phyloP scores from a whole-genome alignment of 768 basidiomycete genomes.

The Mycena rebaudengoi region DNA sequence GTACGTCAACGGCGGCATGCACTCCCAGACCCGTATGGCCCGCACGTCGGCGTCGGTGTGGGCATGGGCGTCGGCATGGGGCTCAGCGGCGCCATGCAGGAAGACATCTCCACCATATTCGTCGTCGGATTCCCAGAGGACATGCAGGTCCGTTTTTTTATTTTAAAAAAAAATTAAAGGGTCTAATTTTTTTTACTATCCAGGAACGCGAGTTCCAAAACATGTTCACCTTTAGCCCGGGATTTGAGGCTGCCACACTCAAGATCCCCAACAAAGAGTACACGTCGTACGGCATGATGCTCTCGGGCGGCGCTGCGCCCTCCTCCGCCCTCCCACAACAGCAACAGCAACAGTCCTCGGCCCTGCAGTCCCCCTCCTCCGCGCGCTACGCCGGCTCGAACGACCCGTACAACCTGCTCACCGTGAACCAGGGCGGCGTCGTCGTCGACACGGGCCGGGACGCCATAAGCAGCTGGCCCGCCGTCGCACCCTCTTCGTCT shows the following conservation, averaged over 20 bases:
- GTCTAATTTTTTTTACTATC: slow-evolving; percentile 28
- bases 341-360: slow-evolving; percentile 9
- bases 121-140: slow-evolving; percentile 99
- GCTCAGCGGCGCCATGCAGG: slow-evolving; percentile 51
- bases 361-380: background rate
- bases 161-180: too few relatives aligned
- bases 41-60: slow-evolving; percentile 59
- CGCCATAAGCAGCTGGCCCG: slow-evolving; percentile 77
- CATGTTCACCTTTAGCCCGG: slow-evolving; percentile 96
- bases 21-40: slow-evolving; percentile 81
- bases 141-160: slow-evolving; percentile 70
- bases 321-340: slow-evolving; percentile 30
- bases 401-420: slow-evolving; percentile 87
- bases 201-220: slow-evolving; percentile 99
- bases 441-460: slow-evolving; percentile 83
- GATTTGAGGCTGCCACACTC: slow-evolving; percentile 97
- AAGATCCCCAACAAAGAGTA: slow-evolving; percentile 96
- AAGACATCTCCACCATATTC: slow-evolving; percentile 97
- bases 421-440: slow-evolving; percentile 83
- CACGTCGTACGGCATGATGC: slow-evolving; percentile 78
- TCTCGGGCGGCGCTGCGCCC: too few relatives aligned
- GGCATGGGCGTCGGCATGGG: slow-evolving; percentile 35
- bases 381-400: slow-evolving; percentile 60
- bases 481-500: slow-evolving; percentile 29
- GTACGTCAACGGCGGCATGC: slow-evolving; percentile 50